Evolutionary conservation across 1,139 yeast genomes (phyloP).

Genomic region (Casaregolazyma suthepensis): DNA sequence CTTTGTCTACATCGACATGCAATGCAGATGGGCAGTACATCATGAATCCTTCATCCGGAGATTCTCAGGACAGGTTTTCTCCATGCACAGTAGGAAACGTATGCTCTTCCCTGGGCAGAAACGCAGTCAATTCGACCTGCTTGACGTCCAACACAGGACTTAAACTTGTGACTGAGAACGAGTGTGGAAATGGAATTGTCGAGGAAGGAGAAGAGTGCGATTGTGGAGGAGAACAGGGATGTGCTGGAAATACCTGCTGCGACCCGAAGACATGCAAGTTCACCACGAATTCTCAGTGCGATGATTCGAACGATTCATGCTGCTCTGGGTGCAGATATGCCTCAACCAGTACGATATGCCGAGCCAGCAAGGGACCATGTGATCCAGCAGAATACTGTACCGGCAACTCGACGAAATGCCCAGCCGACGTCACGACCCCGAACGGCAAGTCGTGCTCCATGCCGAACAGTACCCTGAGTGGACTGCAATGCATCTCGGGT

Average conservation of each 20-base stretch:
- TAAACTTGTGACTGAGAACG: slow-evolving; percentile 29
- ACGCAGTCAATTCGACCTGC: slow-evolving; percentile 32
- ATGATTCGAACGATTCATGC: slow-evolving; percentile 33
- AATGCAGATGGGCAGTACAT: slow-evolving; percentile 32
- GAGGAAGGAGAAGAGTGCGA: slow-evolving; percentile 40
- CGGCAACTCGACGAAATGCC: slow-evolving; percentile 34
- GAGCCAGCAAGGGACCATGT: slow-evolving; percentile 34
- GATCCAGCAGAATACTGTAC: slow-evolving; percentile 35
- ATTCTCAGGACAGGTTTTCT: slow-evolving; percentile 30
- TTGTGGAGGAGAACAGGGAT: slow-evolving; percentile 36
- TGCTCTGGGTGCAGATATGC: slow-evolving; percentile 33
- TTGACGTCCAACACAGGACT: slow-evolving; percentile 32
- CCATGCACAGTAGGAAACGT: slow-evolving; percentile 36
- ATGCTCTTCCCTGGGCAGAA: slow-evolving; percentile 30
- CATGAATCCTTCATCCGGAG: slow-evolving; percentile 36
- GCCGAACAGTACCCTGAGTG: slow-evolving; percentile 15
- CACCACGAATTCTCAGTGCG: slow-evolving; percentile 33
- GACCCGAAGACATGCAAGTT: slow-evolving; percentile 36
- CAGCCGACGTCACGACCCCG: slow-evolving; percentile 24
- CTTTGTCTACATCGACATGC: slow-evolving; percentile 27
- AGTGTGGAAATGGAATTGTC: slow-evolving; percentile 38
- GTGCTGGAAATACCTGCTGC: slow-evolving; percentile 32
- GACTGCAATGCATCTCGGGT: slow-evolving; percentile 33
- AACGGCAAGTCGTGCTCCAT: slow-evolving; percentile 31
- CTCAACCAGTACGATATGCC: slow-evolving; percentile 27